Conservation (phyloP, 257 asterid species). For the Apocynum venetum region DNA sequence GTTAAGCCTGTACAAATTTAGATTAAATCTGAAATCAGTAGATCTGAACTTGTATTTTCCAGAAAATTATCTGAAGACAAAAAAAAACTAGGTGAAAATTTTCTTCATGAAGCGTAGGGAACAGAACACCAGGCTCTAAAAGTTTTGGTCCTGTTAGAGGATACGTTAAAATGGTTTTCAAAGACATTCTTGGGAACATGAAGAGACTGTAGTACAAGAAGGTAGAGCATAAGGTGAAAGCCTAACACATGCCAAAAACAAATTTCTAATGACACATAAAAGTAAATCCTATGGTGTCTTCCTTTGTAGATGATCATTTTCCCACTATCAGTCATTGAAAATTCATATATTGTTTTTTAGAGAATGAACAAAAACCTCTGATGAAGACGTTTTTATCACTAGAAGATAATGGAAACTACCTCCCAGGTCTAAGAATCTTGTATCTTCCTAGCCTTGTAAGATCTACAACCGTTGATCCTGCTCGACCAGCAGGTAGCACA, state of each 20-base stretch:
- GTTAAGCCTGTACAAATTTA: neutral
- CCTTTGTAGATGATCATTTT: neutral
- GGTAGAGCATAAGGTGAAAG: neutral
- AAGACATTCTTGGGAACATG: neutral
- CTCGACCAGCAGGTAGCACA: slow-evolving; percentile 77
- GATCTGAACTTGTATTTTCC: neutral
- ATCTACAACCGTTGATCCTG: slow-evolving; percentile 84
- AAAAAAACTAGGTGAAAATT: neutral
- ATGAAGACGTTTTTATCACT: neutral
- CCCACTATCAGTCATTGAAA: neutral
- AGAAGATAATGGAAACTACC: slow-evolving; percentile 36
- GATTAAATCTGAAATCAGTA: neutral
- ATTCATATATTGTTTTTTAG: neutral
- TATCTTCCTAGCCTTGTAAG: slow-evolving; percentile 63
- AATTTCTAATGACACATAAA: neutral
- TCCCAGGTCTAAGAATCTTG: slow-evolving; percentile 84
- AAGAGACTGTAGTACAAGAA: neutral
- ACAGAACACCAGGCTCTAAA: neutral
- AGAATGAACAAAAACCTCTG: no score
- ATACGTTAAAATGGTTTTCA: neutral
- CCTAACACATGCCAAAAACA: neutral
- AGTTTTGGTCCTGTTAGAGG: neutral
- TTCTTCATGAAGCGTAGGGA: neutral
- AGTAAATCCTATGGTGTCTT: neutral
- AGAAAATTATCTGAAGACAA: neutral